A percentile compares a stretch with the other conserved stretches of the same genome.
Evolutionary conservation across 371 early-diverging fungal genomes (phyloP).

Genomic region (Sporodiniella umbellata): DNA sequence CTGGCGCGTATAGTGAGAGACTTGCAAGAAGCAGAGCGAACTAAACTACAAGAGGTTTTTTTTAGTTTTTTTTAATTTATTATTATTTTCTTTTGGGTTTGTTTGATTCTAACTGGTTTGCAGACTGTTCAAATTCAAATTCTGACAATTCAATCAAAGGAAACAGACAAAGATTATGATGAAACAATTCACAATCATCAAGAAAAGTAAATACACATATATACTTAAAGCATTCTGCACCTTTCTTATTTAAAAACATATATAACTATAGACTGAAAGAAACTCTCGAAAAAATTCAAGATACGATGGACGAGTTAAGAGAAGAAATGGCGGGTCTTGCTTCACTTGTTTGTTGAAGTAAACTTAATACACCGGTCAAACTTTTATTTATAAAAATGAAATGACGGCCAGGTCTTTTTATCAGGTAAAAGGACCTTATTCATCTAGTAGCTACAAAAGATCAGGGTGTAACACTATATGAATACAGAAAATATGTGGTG

Average conservation of each 20-base stretch:
- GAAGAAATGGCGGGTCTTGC: slow-evolving; percentile 35
- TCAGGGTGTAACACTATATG: too few species aligned
- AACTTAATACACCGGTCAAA: too few species aligned
- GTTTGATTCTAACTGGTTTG: not conserved
- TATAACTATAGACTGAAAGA: slow-evolving; percentile 10
- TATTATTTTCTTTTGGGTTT: too few species aligned
- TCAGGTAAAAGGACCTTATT: too few species aligned
- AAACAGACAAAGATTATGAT: slow-evolving; percentile 42
- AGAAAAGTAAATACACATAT: slow-evolving; percentile 16
- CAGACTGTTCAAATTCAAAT: slow-evolving; percentile 41
- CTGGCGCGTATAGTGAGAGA: slow-evolving; percentile 28
- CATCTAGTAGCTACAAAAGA: too few species aligned
- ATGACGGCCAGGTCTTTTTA: too few species aligned
- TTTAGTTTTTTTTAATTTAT: too few species aligned
- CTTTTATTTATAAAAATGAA: too few species aligned
- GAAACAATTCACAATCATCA: slow-evolving; percentile 25
- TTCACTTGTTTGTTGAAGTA: slow-evolving; percentile 20
- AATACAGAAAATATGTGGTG: too few species aligned
- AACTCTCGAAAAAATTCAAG: slow-evolving; percentile 21
- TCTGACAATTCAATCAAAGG: slow-evolving; percentile 30
- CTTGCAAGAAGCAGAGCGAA: slow-evolving; percentile 37
- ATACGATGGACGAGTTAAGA: slow-evolving; percentile 43
- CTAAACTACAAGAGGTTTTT: slow-evolving; percentile 33
- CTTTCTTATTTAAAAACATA: not conserved
- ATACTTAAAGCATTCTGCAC: not conserved